These are phyloP conservation scores for Periconia sp. DNA, from an alignment of 2,329 filamentous ascomycete species.

Conservation along the genomic window DNA sequence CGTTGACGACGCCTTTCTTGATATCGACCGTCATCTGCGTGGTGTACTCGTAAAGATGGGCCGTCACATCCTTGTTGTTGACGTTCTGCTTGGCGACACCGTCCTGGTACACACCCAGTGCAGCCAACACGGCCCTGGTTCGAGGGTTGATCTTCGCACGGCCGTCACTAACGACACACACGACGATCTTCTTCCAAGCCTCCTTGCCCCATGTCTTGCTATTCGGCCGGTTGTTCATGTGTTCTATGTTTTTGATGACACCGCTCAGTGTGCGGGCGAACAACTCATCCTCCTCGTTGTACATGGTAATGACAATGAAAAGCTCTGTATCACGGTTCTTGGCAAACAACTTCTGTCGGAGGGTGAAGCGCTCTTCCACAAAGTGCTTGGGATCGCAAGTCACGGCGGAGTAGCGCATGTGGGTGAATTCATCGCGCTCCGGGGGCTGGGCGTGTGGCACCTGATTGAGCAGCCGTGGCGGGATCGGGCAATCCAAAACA, in stretches of 20 bases:
- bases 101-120: conserved; percentile 95
- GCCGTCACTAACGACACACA: conserved; percentile 95
- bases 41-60: conserved; percentile 94
- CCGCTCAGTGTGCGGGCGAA: conserved; percentile 95
- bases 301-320: conserved; percentile 98
- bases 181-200: conserved; percentile 99
- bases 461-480: conserved; percentile 82
- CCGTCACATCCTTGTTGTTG: conserved; percentile 92
- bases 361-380: conserved; percentile 83
- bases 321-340: conserved; percentile 92
- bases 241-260: conserved; percentile 98
- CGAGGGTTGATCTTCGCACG: conserved; percentile 95
- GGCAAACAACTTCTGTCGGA: conserved; percentile 88
- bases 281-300: conserved; percentile 96
- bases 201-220: conserved; percentile 99
- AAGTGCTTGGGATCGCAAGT: conserved; percentile 92
- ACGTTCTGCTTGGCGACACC: conserved; percentile 98
- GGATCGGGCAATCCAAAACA: conserved; percentile 94
- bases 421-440: conserved; percentile 83
- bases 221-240: conserved; percentile 90
- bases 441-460: conserved; percentile 77
- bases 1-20: conserved; percentile 83
- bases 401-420: conserved; percentile 91
- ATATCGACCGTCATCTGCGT: conserved; percentile 84
- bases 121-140: conserved; percentile 85